These are phyloP conservation scores for Ramichloridium luteum DNA, from an alignment of 2,329 filamentous ascomycete species.

Conservation along the genomic window DNA sequence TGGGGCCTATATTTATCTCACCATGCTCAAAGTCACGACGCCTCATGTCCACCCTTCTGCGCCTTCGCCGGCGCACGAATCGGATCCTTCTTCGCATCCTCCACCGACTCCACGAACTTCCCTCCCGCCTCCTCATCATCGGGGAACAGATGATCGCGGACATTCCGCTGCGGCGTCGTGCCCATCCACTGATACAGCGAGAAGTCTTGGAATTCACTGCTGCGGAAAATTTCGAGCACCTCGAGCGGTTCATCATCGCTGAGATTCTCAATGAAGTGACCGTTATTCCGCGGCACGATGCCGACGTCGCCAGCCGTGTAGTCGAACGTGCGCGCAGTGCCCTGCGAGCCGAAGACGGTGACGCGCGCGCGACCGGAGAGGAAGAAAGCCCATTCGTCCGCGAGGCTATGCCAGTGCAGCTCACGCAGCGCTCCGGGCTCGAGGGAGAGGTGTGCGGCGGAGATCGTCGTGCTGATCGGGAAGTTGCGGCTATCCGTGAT, in stretches of 20 bases:
- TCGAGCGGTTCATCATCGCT: slow-evolving; percentile 60
- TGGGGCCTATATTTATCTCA: too few relatives aligned
- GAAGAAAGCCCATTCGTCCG: slow-evolving; percentile 75
- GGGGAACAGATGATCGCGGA: slow-evolving; percentile 51
- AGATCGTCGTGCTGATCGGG: slow-evolving; percentile 58
- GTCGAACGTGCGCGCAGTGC: slow-evolving; percentile 61
- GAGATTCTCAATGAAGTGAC: slow-evolving; percentile 72
- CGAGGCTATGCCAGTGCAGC: slow-evolving; percentile 73
- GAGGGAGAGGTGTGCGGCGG: slow-evolving; percentile 59
- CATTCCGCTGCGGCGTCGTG: slow-evolving; percentile 49
- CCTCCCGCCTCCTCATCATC: slow-evolving; percentile 48
- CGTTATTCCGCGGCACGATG: slow-evolving; percentile 64
- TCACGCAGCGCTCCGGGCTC: slow-evolving; percentile 60
- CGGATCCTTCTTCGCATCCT: slow-evolving; percentile 46
- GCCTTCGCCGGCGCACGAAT: too few relatives aligned
- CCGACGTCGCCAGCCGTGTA: slow-evolving; percentile 64
- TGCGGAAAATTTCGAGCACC: slow-evolving; percentile 59
- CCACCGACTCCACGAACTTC: slow-evolving; percentile 50
- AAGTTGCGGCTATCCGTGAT: slow-evolving; percentile 69
- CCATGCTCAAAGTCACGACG: too few relatives aligned
- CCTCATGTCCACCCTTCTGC: too few relatives aligned
- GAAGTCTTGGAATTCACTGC: slow-evolving; percentile 58
- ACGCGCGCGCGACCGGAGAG: slow-evolving; percentile 58
- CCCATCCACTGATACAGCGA: slow-evolving; percentile 65
- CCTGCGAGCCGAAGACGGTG: slow-evolving; percentile 60